Base-by-base conservation (phyloP, 306 rosid species). In the Vigna reflexopilosa region DNA sequence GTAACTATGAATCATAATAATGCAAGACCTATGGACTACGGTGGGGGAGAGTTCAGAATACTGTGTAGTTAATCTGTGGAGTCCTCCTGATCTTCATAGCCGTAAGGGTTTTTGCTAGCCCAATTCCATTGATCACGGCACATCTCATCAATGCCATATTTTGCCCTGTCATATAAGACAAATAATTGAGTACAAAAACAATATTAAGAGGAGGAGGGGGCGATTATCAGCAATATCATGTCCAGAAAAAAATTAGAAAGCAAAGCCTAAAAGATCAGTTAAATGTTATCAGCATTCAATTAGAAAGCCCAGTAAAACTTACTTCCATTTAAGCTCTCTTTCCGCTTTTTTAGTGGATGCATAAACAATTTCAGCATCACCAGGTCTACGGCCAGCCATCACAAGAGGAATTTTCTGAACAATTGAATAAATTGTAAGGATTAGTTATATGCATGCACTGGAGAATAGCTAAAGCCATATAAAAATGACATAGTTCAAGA, bases 91-190 rank as follows among this genome's bases (percentile, higher is more conserved):
- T 92, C 51, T 82, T 20, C 96, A 84, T 96, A 93, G 81, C 99
- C 99, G 17, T 85, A 93, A 13, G 98, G 99, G 67, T 95, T 95
- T 85, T 89, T 88, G 93, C 98, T 95, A 57, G 98, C 97, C 99
- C 99, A 95, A 81, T 95, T 95, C 99, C 99, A 95, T 82, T 95
- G 99, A 86, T 95, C 99, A 81, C 90, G 91, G 75, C 97, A 93
- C 99, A 95, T 95, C 85, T 92, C 99, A 6, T 88, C 88, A 47
- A 95, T 81, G 77, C 92, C 94, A 80, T 87, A 95, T 83, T 86
- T 91, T 36, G 98, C 96, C 88, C 99, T 95, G 96, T 82, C 85
- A 86, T 51, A 12, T 22, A 36, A 66, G 24, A 64, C 63, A 26
- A 71, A 2, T 44, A 6, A 55, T n/a, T 55, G 32, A 79, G 55